Conservation (phyloP, 371 early-diverging fungal genomes). For the Apophysomyces ossiformis region DNA sequence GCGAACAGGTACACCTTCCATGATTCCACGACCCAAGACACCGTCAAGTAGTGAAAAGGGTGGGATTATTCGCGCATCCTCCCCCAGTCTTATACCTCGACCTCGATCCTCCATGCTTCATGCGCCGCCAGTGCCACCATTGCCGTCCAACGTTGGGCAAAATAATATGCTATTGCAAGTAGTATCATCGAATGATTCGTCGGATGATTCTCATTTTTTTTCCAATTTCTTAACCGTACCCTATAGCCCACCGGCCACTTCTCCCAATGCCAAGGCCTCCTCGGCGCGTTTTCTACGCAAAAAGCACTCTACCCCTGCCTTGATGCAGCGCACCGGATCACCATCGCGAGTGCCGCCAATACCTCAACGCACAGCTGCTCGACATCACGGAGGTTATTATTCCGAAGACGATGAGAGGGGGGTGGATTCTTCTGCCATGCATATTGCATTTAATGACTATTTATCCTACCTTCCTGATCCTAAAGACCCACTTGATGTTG, state of each 20-base stretch:
- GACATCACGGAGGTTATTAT: conserved; percentile 12
- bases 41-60: conserved; percentile 18
- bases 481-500: conserved; percentile 61
- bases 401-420: conserved; percentile 13
- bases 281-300: conserved; percentile 22
- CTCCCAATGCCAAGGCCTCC: background rate
- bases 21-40: conserved; percentile 43
- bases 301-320: conserved; percentile 32
- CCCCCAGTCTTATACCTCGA: conserved; percentile 37
- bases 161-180: background rate
- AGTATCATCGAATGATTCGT: conserved; percentile 8
- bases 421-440: conserved; percentile 16
- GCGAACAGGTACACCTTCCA: conserved; percentile 36
- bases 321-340: conserved; percentile 22
- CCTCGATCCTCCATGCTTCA: conserved; percentile 43
- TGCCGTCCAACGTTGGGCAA: background rate
- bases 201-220: conserved; percentile 15
- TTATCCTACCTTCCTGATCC: conserved; percentile 49
- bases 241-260: conserved; percentile 24
- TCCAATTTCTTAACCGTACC: conserved; percentile 17
- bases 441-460: conserved; percentile 29
- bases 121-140: conserved; percentile 16
- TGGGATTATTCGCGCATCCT: conserved; percentile 20
- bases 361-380: conserved; percentile 23
- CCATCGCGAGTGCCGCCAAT: conserved; percentile 8